Evolutionary conservation across 345 rosid genomes (phyloP).

Genomic region (Euphorbia peplus): DNA sequence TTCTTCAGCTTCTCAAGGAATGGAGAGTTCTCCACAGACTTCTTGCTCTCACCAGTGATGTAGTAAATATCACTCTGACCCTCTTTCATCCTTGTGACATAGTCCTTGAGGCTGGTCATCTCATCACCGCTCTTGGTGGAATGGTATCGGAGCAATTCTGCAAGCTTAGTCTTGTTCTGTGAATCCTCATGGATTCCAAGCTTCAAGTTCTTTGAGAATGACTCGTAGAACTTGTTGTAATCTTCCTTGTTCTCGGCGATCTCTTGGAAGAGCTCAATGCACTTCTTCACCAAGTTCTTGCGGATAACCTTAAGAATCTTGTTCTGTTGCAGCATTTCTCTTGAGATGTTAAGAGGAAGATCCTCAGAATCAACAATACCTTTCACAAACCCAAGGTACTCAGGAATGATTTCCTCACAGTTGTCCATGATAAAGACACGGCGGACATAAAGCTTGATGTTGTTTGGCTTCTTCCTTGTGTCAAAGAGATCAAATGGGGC

Average conservation of each 20-base stretch:
- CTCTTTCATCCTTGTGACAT: constrained; percentile 94
- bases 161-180: constrained; percentile 68
- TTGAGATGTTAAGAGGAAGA: constrained; percentile 83
- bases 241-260: constrained; percentile 96
- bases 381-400: constrained; percentile 75
- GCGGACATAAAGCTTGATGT: constrained; percentile 88
- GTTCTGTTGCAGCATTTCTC: constrained; percentile 85
- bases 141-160: constrained; percentile 79
- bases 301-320: constrained; percentile 89
- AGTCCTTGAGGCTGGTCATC: constrained; percentile 82
- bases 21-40: constrained; percentile 91
- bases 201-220: constrained; percentile 87
- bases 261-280: constrained; percentile 81
- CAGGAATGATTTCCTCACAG: constrained; percentile 86
- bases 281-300: constrained; percentile 90
- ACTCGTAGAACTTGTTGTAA: constrained; percentile 84
- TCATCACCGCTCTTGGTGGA: constrained; percentile 94
- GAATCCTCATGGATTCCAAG: constrained; percentile 90
- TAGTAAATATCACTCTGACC: constrained; percentile 76
- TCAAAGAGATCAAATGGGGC: constrained; percentile 93
- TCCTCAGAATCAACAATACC: constrained; percentile 94
- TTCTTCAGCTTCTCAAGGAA: constrained; percentile 92
- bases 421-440: constrained; percentile 96
- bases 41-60: constrained; percentile 92
- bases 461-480: constrained; percentile 88